A percentile compares a stretch with the other conserved stretches of the same genome.
These are phyloP conservation scores for Multifurca ochricompacta DNA, from an alignment of 768 basidiomycete genomes.

Conservation along the genomic window DNA sequence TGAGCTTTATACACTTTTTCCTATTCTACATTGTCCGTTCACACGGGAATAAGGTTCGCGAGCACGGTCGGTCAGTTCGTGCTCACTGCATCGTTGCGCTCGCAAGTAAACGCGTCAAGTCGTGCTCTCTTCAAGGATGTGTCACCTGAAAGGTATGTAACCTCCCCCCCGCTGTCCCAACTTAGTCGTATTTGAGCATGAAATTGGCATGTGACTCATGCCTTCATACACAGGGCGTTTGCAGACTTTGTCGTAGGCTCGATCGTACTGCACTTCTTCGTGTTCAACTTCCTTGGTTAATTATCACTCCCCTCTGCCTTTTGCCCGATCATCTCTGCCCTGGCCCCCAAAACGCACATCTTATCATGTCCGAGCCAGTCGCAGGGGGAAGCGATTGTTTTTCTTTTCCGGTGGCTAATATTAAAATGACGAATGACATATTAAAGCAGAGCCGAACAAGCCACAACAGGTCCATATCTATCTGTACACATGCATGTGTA, in stretches of 20 bases:
- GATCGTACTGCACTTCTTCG: constrained; percentile 94
- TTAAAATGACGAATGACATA: not conserved
- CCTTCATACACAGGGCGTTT: constrained; percentile 61
- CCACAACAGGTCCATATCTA: not conserved
- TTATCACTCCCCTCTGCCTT: not conserved
- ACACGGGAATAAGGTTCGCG: constrained; percentile 52
- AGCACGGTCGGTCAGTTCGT: constrained; percentile 97
- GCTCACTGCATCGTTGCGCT: constrained; percentile 81
- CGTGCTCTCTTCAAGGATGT: constrained; percentile 78
- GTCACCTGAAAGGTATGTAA: constrained; percentile 81
- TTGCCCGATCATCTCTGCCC: not conserved
- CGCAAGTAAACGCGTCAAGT: constrained; percentile 87
- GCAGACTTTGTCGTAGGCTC: constrained; percentile 95
- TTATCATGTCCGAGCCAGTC: not conserved
- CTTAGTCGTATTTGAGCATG: too few species aligned
- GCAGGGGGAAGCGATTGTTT: not conserved
- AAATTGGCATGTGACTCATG: too few species aligned
- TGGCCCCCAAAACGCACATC: not conserved
- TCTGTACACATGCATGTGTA: not conserved
- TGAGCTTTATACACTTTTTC: constrained; percentile 49
- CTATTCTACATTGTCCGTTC: not conserved
- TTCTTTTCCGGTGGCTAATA: not conserved
- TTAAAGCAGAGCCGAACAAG: not conserved
- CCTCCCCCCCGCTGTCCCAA: too few species aligned
- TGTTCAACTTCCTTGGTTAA: constrained; percentile 95